Conservation (phyloP, 1,284 basidiomycete species). For the Cryptococcus wingfieldii region DNA sequence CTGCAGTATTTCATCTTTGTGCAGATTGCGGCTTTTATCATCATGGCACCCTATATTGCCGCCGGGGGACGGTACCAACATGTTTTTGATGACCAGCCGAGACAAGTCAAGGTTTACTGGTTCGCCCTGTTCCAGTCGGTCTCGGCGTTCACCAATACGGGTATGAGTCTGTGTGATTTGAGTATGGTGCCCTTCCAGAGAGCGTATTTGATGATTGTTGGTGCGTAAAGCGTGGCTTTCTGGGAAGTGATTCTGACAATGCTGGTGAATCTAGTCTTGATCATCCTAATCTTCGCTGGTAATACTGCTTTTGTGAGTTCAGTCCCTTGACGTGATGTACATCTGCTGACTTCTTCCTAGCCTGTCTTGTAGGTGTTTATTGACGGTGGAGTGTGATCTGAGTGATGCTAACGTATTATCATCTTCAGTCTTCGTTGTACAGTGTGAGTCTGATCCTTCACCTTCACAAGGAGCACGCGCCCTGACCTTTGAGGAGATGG, state of each 20-base stretch:
- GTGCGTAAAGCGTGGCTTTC: conserved; percentile 21
- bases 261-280: conserved; percentile 31
- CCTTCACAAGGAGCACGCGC: neutral
- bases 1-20: conserved; percentile 66
- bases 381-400: no score
- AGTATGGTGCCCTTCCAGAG: conserved; percentile 84
- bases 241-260: neutral
- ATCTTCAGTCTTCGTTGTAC: conserved; percentile 57
- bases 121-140: conserved; percentile 81
- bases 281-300: conserved; percentile 74
- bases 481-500: conserved; percentile 59
- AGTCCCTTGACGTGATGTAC: conserved; percentile 1
- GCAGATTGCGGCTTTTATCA: conserved; percentile 63
- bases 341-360: conserved; percentile 47
- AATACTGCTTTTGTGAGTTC: conserved; percentile 83
- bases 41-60: conserved; percentile 74
- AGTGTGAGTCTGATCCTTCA: conserved; percentile 52
- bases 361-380: conserved; percentile 62
- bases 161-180: conserved; percentile 79
- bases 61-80: conserved; percentile 53
- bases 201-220: conserved; percentile 74
- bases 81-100: conserved; percentile 59
- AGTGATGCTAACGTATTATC: neutral
- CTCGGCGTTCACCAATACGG: conserved; percentile 86
- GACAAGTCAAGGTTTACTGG: conserved; percentile 62